phyloP scores from a whole-genome alignment of 163 green algal species.

The Chlorella variabilis region DNA sequence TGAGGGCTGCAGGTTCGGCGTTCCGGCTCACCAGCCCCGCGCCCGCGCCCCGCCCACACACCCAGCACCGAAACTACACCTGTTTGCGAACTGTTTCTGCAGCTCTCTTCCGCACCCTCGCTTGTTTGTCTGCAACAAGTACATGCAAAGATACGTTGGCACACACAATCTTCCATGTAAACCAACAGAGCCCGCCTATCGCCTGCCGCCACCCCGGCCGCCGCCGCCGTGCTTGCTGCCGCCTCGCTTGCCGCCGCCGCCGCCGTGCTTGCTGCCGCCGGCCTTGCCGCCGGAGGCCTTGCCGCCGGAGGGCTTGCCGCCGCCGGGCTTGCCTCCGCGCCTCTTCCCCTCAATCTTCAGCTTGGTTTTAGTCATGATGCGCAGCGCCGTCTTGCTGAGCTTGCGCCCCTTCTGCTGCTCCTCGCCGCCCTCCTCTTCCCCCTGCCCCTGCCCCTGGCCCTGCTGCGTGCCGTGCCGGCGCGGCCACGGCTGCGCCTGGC shows the following conservation, averaged over 20 bases:
- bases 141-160: too few relatives aligned
- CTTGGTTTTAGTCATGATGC: constrained; percentile 46
- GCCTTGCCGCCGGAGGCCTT: constrained; percentile 4
- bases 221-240: constrained; percentile 3
- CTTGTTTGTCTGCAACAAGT: too few relatives aligned
- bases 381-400: constrained; percentile 48
- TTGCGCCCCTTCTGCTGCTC: constrained; percentile 8
- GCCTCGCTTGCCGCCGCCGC: neutral
- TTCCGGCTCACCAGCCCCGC: too few relatives aligned
- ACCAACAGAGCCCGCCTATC: neutral
- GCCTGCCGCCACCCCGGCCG: neutral
- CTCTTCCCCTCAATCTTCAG: constrained; percentile 45
- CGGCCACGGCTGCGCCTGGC: neutral
- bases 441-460: neutral
- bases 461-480: neutral
- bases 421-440: neutral
- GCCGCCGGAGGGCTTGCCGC: neutral
- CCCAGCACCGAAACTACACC: too few relatives aligned
- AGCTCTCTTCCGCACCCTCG: too few relatives aligned
- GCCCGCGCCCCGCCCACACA: neutral
- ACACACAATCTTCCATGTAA: too few relatives aligned
- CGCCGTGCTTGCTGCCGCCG: neutral
- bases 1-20: neutral
- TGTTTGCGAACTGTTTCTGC: too few relatives aligned
- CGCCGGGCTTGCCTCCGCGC: constrained; percentile 1